phyloP scores from a whole-genome alignment of 2,329 filamentous ascomycete species.

The Aspergillus cejpii region DNA sequence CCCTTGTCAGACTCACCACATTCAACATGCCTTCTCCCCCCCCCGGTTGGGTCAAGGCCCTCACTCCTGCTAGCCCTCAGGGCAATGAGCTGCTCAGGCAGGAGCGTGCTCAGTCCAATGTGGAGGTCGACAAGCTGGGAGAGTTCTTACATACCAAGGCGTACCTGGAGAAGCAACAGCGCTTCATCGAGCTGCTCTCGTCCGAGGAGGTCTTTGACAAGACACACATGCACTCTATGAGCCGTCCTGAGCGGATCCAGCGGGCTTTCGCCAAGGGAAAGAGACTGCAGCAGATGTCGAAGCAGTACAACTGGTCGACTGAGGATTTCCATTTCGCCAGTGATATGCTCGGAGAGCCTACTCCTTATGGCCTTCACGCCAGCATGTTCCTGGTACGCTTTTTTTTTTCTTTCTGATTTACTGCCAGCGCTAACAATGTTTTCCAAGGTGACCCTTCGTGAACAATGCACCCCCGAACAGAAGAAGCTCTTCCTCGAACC shows the following conservation, averaged over 20 bases:
- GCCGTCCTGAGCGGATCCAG: constrained; percentile 62
- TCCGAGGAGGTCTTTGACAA: constrained; percentile 69
- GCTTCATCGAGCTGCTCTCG: constrained; percentile 58
- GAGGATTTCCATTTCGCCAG: constrained; percentile 60
- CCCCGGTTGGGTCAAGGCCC: constrained; percentile 60
- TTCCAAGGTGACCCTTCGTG: constrained; percentile 56
- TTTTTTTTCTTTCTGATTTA: neutral
- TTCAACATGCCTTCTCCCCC: constrained; percentile 36
- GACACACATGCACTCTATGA: constrained; percentile 68
- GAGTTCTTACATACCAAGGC: constrained; percentile 64
- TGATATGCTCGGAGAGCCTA: constrained; percentile 65
- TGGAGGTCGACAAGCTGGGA: constrained; percentile 61
- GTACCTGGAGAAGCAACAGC: constrained; percentile 53
- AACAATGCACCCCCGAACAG: constrained; percentile 67
- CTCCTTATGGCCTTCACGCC: constrained; percentile 66
- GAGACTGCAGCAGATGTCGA: constrained; percentile 58
- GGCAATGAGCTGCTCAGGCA: constrained; percentile 62
- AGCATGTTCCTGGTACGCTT: constrained; percentile 58
- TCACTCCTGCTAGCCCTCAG: constrained; percentile 61
- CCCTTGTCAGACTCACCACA: constrained; percentile 1
- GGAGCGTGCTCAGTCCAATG: constrained; percentile 61
- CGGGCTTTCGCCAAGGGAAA: constrained; percentile 64
- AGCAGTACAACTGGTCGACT: constrained; percentile 59
- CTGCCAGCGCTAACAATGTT: constrained; percentile 10
- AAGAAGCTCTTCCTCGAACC: constrained; percentile 64